Evolutionary conservation across 1,284 basidiomycete genomes (phyloP).

Genomic region (Leccinum variabile): DNA sequence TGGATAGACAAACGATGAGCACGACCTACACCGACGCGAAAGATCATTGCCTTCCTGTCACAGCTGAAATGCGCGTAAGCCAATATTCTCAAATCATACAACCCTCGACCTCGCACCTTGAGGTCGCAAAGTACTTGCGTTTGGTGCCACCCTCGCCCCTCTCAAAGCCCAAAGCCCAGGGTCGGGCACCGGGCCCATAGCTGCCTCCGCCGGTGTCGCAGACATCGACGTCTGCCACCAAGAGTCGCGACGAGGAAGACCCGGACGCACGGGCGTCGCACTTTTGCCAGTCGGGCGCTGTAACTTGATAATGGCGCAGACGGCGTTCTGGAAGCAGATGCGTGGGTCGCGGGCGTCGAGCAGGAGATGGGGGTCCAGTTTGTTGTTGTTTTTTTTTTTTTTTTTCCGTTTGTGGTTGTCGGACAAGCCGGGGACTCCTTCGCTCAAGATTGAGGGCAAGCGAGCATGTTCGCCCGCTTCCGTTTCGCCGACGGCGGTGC

Average conservation of each 20-base stretch:
- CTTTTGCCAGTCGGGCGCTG: slow-evolving; percentile 33
- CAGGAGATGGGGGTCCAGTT: slow-evolving; percentile 18
- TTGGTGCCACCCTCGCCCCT: slow-evolving; percentile 52
- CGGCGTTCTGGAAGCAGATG: slow-evolving; percentile 34
- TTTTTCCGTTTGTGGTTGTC: neutral
- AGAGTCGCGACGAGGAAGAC: slow-evolving; percentile 29
- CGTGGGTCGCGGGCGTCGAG: slow-evolving; percentile 29
- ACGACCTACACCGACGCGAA: no score
- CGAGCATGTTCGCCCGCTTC: neutral
- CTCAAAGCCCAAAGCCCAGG: slow-evolving; percentile 42
- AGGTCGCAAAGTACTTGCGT: slow-evolving; percentile 39
- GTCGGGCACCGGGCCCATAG: slow-evolving; percentile 37
- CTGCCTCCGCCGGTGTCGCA: slow-evolving; percentile 24
- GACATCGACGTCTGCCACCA: slow-evolving; percentile 31
- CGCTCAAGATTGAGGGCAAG: slow-evolving; percentile 10
- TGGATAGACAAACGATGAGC: no score
- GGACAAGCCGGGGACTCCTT: slow-evolving; percentile 1
- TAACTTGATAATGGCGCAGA: slow-evolving; percentile 33
- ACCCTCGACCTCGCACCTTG: slow-evolving; percentile 25
- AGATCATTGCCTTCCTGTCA: no score
- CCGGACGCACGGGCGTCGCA: slow-evolving; percentile 19
- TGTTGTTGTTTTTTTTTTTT: neutral
- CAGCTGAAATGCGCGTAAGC: no score
- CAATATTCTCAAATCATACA: no score
- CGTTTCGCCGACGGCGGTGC: neutral